Evolutionary conservation across 371 early-diverging fungal species (phyloP).

Genomic region (Mucor racemosus): DNA sequence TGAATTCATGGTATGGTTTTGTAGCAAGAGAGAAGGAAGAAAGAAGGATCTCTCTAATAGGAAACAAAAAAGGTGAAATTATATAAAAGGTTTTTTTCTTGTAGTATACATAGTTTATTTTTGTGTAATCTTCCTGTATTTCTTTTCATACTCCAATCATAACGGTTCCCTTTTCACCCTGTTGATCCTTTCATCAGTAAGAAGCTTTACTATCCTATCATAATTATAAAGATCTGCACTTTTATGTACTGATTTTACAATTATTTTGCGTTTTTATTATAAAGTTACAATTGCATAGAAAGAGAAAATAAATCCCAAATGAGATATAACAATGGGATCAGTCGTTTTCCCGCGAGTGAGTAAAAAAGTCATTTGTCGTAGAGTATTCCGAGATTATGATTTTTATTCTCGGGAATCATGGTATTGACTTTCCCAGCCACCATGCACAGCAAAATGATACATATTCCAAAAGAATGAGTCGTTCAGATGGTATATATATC

Average conservation of each 20-base stretch:
- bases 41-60: constrained; percentile 1
- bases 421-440: background rate
- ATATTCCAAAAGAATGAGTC: background rate
- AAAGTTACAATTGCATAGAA: background rate
- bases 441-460: no score
- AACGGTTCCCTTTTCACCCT: constrained; percentile 1
- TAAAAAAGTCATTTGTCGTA: background rate
- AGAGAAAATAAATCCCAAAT: no score
- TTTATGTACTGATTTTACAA: constrained; percentile 2
- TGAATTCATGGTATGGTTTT: background rate
- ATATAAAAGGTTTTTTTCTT: constrained; percentile 4
- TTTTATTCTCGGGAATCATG: background rate
- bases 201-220: constrained; percentile 2
- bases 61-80: constrained; percentile 1
- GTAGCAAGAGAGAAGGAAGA: background rate
- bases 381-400: background rate
- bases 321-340: background rate
- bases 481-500: background rate
- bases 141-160: constrained; percentile 2
- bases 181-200: constrained; percentile 4
- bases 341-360: background rate
- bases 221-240: constrained; percentile 1
- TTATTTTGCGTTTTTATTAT: background rate
- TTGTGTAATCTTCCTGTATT: constrained; percentile 2
- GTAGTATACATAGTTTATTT: background rate